These are phyloP conservation scores for Yamadazyma membranifaciens DNA, from an alignment of 1,139 yeast species.

Conservation along the genomic window DNA sequence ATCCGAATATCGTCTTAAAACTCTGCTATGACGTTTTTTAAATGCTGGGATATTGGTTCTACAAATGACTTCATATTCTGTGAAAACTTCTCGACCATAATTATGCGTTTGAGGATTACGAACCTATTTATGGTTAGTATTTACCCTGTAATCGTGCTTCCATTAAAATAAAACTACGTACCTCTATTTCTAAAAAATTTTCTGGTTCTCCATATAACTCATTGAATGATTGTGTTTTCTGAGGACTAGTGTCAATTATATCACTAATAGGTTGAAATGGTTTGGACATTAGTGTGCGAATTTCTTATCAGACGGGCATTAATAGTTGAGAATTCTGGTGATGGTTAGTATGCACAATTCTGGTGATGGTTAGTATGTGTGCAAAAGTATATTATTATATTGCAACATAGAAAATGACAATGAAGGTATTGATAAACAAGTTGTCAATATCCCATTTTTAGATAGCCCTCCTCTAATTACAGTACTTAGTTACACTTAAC, in stretches of 20 bases:
- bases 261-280: conserved; percentile 51
- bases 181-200: conserved; percentile 89
- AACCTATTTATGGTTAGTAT: conserved; percentile 15
- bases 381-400: no score
- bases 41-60: conserved; percentile 88
- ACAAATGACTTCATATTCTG: conserved; percentile 90
- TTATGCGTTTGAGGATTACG: conserved; percentile 80
- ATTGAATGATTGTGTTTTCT: conserved; percentile 66
- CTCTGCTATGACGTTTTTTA: conserved; percentile 60
- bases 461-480: no score
- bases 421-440: no score
- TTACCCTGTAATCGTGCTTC: no score
- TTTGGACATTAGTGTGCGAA: conserved; percentile 27
- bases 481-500: no score
- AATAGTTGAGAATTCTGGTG: neutral
- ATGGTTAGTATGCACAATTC: no score
- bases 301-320: no score
- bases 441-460: no score
- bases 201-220: conserved; percentile 95
- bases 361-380: no score
- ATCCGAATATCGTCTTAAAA: conserved; percentile 86
- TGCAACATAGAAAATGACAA: no score
- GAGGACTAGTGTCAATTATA: conserved; percentile 32
- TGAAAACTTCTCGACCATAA: conserved; percentile 63
- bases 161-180: conserved; percentile 24